Evolutionary conservation across 164 flowering plant genomes (phyloP).

Genomic region (Protea cynaroides): DNA sequence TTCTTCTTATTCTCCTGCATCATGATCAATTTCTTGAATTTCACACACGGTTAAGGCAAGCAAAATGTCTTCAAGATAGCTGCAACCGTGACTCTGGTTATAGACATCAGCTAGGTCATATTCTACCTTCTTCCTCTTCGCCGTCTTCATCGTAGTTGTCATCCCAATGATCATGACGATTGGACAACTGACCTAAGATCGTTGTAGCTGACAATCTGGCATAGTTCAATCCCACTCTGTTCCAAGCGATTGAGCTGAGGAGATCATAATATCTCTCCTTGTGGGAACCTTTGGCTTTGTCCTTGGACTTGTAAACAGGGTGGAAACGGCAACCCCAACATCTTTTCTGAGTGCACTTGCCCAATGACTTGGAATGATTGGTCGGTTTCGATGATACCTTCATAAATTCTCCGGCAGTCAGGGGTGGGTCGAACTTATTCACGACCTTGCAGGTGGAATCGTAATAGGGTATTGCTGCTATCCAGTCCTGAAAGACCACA

Average conservation of each 20-base stretch:
- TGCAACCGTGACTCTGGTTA: too few species aligned
- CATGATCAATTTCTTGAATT: not conserved
- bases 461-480: constrained; percentile 6
- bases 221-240: constrained; percentile 20
- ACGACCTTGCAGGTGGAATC: constrained; percentile 18
- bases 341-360: constrained; percentile 39
- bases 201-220: constrained; percentile 34
- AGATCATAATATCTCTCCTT: constrained; percentile 32
- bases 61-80: too few species aligned
- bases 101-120: too few species aligned
- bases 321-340: constrained; percentile 41
- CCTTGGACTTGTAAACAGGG: constrained; percentile 47
- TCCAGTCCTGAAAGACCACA: constrained; percentile 29
- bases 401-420: constrained; percentile 58
- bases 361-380: constrained; percentile 82
- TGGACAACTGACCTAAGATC: constrained; percentile 25
- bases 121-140: not conserved
- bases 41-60: too few species aligned
- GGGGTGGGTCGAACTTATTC: constrained; percentile 29
- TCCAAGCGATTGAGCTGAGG: not conserved
- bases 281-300: constrained; percentile 53
- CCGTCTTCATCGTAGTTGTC: not conserved
- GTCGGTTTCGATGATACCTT: constrained; percentile 60
- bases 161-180: constrained; percentile 8
- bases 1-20: not conserved